These are phyloP conservation scores for Phyllosticta citrichinensis DNA, from an alignment of 2,329 filamentous ascomycete genomes.

Conservation along the genomic window DNA sequence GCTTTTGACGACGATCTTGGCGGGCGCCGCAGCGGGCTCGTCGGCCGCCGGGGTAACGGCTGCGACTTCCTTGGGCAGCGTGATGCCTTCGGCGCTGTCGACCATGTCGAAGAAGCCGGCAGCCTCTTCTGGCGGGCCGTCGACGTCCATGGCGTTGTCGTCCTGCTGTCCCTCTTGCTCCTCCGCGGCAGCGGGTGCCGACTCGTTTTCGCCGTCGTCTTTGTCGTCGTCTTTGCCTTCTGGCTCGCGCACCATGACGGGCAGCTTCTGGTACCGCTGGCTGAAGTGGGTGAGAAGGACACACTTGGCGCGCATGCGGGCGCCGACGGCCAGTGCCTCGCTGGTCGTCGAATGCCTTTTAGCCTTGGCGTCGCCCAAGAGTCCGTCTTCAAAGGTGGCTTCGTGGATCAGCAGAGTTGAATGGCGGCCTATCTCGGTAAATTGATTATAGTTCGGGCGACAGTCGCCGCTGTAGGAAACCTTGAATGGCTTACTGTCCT, in stretches of 20 bases:
- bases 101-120: not conserved
- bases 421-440: conserved; percentile 60
- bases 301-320: conserved; percentile 66
- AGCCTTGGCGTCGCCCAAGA: conserved; percentile 63
- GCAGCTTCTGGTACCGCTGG: conserved; percentile 78
- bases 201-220: conserved; percentile 10
- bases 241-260: conserved; percentile 36
- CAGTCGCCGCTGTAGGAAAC: conserved; percentile 93
- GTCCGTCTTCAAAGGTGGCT: conserved; percentile 87
- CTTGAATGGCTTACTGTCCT: conserved; percentile 47
- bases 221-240: conserved; percentile 19
- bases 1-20: conserved; percentile 27
- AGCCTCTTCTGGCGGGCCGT: not conserved
- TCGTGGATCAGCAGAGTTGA: conserved; percentile 87
- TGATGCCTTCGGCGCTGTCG: not conserved
- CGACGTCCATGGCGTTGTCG: not conserved
- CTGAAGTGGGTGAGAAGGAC: conserved; percentile 90
- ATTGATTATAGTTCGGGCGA: conserved; percentile 56
- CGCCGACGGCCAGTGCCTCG: conserved; percentile 72
- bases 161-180: not conserved
- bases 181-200: not conserved
- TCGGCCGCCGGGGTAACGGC: not conserved
- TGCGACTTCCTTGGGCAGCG: not conserved
- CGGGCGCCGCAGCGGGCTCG: conserved; percentile 10
- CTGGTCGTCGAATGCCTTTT: conserved; percentile 87